Base-by-base conservation (phyloP, 2,329 filamentous ascomycete species). In the Pleurostoma richardsiae region DNA sequence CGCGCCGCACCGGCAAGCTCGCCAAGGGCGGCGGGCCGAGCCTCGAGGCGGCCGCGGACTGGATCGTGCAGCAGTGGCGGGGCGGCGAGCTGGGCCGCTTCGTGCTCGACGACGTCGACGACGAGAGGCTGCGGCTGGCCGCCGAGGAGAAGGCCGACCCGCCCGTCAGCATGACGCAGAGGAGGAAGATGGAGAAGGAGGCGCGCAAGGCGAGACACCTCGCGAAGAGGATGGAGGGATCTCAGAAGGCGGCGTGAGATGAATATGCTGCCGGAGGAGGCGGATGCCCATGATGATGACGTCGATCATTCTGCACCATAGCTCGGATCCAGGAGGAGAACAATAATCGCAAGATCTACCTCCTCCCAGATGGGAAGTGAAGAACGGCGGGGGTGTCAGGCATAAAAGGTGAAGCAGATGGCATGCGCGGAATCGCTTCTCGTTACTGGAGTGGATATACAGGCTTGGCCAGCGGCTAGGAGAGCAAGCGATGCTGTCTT, bases 51-150 rank as follows among this genome's bases (percentile, higher is more conserved):
- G 83, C 90, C 2, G 91, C 91, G 3, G 68, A 90, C 33, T 89
- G 88, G 77, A 73, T 95, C 48, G 77, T 97, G 10, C 84, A 90
- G 57, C 80, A 85, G 60, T 99, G 90, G 88, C 79, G 91, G 43
- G 76, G 73, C 28, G 94, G 94, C 2, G 70, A 80, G 30, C 60
- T 97, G 47, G 92, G 91, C 1, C 75, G 70, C 39, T 94, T 95
- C 59, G 69, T 90, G 26, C 73, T 99, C 30, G 94, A 99, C 60
- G 80, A 89, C 46, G 72, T 97, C 10, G 76, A 73, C 26, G 76
- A 79, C 38, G 78, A 80, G 44, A 73, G 76, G 8, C 63, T 90
- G 19, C 58, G 55, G n/a, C 57, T 55, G 43, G 77, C 80, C 50
- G 72, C 69, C 58, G 68, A 69, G 48, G 67, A 67, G 49, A 59